These are phyloP conservation scores for Hypoxylon fuscum DNA, from an alignment of 495 filamentous ascomycete genomes.

Conservation along the genomic window DNA sequence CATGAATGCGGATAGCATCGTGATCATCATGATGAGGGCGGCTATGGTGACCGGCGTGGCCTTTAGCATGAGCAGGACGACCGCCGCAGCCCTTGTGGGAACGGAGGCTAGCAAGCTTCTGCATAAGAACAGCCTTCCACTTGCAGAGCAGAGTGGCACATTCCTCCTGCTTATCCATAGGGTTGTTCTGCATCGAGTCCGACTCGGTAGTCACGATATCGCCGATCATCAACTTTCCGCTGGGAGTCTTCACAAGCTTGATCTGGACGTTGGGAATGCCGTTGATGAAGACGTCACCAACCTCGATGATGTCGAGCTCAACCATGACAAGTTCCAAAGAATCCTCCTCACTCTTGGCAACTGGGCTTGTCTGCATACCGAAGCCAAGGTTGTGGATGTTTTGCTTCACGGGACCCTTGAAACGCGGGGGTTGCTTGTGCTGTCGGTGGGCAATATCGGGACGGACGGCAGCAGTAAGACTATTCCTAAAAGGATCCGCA, in stretches of 20 bases:
- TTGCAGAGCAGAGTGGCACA: conserved; percentile 59
- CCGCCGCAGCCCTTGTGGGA: conserved; percentile 41
- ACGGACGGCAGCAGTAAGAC: conserved; percentile 41
- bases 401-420: conserved; percentile 22
- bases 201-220: conserved; percentile 41
- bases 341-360: conserved; percentile 43
- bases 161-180: conserved; percentile 46
- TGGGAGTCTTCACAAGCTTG: conserved; percentile 53
- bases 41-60: conserved; percentile 7
- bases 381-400: conserved; percentile 50
- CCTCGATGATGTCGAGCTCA: conserved; percentile 59
- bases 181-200: conserved; percentile 16
- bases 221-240: conserved; percentile 55
- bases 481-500: conserved; percentile 39
- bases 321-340: conserved; percentile 53
- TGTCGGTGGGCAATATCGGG: conserved; percentile 26
- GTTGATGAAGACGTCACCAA: conserved; percentile 55
- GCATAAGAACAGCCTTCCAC: conserved; percentile 52
- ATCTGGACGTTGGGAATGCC: conserved; percentile 57
- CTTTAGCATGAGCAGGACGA: conserved; percentile 10
- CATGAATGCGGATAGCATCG: not conserved
- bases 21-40: conserved; percentile 12
- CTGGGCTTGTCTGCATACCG: conserved; percentile 41
- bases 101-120: conserved; percentile 46
- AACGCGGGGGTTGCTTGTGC: conserved; percentile 26